Evolutionary conservation across 225 moss, liverwort and hornwort genomes (phyloP), one percentile per base, ranked within the genome.

Genomic region (Physcomitrellopsis africana): DNA sequence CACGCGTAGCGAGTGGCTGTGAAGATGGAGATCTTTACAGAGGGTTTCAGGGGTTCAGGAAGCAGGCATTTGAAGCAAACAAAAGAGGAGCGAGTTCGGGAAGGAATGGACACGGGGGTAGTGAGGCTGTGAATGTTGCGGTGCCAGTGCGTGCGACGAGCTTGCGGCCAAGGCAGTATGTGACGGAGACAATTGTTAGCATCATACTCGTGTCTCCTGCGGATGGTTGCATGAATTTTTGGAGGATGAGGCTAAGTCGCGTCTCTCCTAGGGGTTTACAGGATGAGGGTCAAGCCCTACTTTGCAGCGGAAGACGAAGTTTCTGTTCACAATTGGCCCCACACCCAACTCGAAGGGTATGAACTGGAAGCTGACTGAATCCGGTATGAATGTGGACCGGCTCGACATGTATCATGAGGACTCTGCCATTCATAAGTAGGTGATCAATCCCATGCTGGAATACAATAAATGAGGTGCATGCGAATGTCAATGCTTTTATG

Each of bases 251-350:
- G 73, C 79, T 63, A 54, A 44, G 58, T 68, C 77, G 77, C 79
- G 81, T 8, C 70, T 78, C 3, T 81, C 75, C 41, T 60, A 68
- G 58, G 58, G 77, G 71, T 8, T 48, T 45, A 23, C 54, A 62
- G 3, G 81, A 90, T 9, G 91, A 89, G 63, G 97, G 85, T 89
- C 46, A 99, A 86, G 70, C 94, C 97, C 10, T 83, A 37, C 86
- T 58, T 99, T 94, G 68, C 97, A 99, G 81, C 93, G 97, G 7
- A 99, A 99, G 72, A 90, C 94, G 1, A 92, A 94, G 81, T 79
- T 94, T 10, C 79, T 87, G 24, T 92, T 90, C 54, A 92, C 94
- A 5, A 89, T 94, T 62, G 94, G 94, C 0, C 94, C 94, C 6
- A 87, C 89, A 2, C 84, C 79, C 17, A 79, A 83, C 75, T 80